Evolutionary conservation across 306 rosid genomes (phyloP).

Genomic region (Biancaea sappan): DNA sequence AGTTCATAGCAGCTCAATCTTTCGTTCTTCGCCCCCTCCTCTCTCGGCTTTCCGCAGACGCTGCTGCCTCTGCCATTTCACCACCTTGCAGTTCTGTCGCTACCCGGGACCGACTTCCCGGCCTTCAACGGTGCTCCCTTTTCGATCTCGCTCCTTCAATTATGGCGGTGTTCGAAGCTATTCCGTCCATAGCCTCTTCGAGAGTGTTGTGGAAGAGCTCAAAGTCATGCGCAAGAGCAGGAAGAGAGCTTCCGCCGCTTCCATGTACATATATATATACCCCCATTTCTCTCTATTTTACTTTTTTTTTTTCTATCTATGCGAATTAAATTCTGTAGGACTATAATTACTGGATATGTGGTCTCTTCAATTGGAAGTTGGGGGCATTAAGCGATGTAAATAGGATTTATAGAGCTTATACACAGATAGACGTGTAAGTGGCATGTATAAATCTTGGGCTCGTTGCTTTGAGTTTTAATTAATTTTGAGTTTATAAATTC

Average conservation of each 20-base stretch:
- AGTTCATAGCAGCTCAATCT: conserved; percentile 54
- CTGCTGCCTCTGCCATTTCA: conserved; percentile 40
- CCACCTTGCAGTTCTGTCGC: conserved; percentile 38
- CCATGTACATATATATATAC: conserved; percentile 62
- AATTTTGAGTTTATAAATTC: too few relatives aligned
- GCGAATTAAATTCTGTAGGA: neutral
- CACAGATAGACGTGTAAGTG: neutral
- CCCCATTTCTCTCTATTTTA: neutral
- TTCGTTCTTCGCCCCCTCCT: conserved; percentile 58
- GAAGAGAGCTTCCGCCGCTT: conserved; percentile 49
- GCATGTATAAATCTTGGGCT: neutral
- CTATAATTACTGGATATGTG: neutral
- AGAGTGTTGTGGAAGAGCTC: conserved; percentile 72
- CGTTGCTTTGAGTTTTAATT: neutral
- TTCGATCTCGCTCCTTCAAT: conserved; percentile 29
- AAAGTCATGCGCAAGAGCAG: conserved; percentile 45
- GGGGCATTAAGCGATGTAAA: neutral
- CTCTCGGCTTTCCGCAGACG: conserved; percentile 51
- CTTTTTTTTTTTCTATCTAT: neutral
- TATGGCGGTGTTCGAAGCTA: conserved; percentile 47
- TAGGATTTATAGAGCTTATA: neutral
- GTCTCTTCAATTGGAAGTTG: conserved; percentile 6
- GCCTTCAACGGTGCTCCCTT: conserved; percentile 21
- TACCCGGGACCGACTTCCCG: conserved; percentile 23
- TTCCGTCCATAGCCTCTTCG: conserved; percentile 61